phyloP scores from a whole-genome alignment of 208 protist genomes.

The Crithidia bombi region DNA sequence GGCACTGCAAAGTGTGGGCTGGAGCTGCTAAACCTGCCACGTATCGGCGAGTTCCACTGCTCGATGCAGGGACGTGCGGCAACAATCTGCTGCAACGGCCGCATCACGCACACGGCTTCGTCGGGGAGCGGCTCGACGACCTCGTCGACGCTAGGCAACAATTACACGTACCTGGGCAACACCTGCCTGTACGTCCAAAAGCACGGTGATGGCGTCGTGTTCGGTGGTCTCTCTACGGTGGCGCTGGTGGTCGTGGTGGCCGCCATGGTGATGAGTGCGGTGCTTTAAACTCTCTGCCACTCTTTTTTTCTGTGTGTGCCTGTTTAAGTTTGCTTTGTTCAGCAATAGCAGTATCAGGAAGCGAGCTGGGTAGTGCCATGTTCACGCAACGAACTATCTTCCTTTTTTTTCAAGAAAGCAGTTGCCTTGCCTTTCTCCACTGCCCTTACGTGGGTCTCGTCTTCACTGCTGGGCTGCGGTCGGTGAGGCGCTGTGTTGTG shows the following conservation, averaged over 20 bases:
- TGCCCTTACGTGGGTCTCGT: no score
- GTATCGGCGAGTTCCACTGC: conserved; percentile 27
- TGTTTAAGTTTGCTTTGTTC: background rate
- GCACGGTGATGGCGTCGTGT: background rate
- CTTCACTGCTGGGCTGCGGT: no score
- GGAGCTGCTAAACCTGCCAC: conserved; percentile 21
- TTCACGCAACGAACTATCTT: no score
- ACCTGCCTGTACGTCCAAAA: conserved; percentile 16
- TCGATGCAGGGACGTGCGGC: background rate
- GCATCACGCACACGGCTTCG: background rate
- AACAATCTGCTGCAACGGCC: conserved; percentile 29
- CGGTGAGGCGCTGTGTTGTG: no score
- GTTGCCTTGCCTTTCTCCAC: no score
- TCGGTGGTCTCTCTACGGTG: background rate
- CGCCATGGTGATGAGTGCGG: background rate
- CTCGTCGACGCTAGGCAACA: background rate
- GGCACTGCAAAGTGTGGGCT: conserved; percentile 11
- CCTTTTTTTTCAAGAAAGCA: no score
- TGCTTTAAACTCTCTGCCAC: background rate
- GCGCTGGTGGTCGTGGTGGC: background rate
- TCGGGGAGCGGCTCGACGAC: background rate
- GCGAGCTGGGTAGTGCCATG: no score
- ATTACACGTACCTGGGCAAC: conserved; percentile 19
- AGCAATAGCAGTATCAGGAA: no score
- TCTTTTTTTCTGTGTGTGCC: background rate